Evolutionary conservation across 345 rosid species (phyloP).

Genomic region (Pistacia integerrima): DNA sequence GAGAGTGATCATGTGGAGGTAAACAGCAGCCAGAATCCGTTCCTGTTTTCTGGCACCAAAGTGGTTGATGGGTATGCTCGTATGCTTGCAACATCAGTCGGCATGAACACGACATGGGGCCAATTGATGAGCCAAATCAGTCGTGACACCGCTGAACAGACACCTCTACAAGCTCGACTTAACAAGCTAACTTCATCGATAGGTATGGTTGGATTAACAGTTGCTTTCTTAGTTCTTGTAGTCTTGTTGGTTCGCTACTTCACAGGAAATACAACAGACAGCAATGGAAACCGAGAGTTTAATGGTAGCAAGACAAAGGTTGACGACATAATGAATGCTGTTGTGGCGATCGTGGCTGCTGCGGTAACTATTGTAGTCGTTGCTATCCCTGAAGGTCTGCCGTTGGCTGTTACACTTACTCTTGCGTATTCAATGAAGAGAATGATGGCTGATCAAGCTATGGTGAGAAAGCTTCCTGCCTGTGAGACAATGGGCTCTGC

Average conservation of each 20-base stretch:
- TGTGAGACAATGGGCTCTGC: constrained; percentile 86
- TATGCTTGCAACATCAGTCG: constrained; percentile 73
- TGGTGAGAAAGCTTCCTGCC: constrained; percentile 78
- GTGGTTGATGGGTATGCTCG: constrained; percentile 54
- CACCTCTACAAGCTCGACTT: constrained; percentile 70
- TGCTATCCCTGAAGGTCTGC: constrained; percentile 84
- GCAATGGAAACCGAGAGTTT: constrained; percentile 46
- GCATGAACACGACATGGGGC: constrained; percentile 66
- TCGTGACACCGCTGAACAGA: constrained; percentile 43
- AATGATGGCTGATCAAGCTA: constrained; percentile 80
- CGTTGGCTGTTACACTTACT: constrained; percentile 76
- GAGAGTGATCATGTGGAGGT: constrained; percentile 55
- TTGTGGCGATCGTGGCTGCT: constrained; percentile 64
- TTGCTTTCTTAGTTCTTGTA: constrained; percentile 64
- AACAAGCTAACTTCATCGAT: constrained; percentile 63
- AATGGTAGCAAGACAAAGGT: constrained; percentile 44
- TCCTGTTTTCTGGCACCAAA: constrained; percentile 61
- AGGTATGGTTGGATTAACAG: constrained; percentile 63
- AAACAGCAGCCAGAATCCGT: constrained; percentile 36
- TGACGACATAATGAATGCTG: constrained; percentile 52
- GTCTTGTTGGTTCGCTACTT: constrained; percentile 67
- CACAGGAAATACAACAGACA: constrained; percentile 61
- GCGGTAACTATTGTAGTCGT: constrained; percentile 83
- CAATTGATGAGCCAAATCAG: constrained; percentile 70
- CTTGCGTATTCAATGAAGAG: constrained; percentile 79